These are phyloP conservation scores for Verruconis gallopava DNA, from an alignment of 2,329 filamentous ascomycete species.

Conservation along the genomic window DNA sequence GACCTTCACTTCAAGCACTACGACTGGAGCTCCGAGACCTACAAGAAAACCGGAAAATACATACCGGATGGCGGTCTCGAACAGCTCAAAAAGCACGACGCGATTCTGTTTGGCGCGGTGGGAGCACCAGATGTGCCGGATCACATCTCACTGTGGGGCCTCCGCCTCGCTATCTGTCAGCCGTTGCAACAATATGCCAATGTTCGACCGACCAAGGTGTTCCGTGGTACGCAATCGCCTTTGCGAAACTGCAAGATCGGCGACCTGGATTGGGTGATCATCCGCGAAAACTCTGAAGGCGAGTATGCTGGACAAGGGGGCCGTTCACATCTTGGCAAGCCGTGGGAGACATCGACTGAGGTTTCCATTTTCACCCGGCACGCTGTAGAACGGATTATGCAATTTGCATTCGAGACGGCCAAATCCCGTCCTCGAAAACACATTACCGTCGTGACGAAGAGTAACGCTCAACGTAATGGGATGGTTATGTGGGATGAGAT, in stretches of 20 bases:
- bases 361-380: slow-evolving; percentile 34
- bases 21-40: slow-evolving; percentile 55
- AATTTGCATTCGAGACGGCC: slow-evolving; percentile 35
- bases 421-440: slow-evolving; percentile 30
- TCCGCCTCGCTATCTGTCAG: slow-evolving; percentile 54
- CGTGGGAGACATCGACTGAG: slow-evolving; percentile 32
- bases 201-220: slow-evolving; percentile 40
- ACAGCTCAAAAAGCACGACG: slow-evolving; percentile 45
- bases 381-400: slow-evolving; percentile 34
- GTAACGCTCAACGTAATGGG: slow-evolving; percentile 38
- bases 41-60: slow-evolving; percentile 52
- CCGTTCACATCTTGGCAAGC: slow-evolving; percentile 34
- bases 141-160: slow-evolving; percentile 50
- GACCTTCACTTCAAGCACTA: slow-evolving; percentile 47
- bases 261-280: slow-evolving; percentile 35
- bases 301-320: slow-evolving; percentile 44
- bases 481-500: slow-evolving; percentile 59
- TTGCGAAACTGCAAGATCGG: slow-evolving; percentile 21
- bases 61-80: slow-evolving; percentile 49
- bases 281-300: slow-evolving; percentile 60
- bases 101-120: slow-evolving; percentile 56
- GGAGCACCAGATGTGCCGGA: slow-evolving; percentile 49
- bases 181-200: slow-evolving; percentile 58
- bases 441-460: slow-evolving; percentile 38
- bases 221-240: slow-evolving; percentile 29